phyloP scores from a whole-genome alignment of 2,329 filamentous ascomycete species.

The Penicillium digitatum region DNA sequence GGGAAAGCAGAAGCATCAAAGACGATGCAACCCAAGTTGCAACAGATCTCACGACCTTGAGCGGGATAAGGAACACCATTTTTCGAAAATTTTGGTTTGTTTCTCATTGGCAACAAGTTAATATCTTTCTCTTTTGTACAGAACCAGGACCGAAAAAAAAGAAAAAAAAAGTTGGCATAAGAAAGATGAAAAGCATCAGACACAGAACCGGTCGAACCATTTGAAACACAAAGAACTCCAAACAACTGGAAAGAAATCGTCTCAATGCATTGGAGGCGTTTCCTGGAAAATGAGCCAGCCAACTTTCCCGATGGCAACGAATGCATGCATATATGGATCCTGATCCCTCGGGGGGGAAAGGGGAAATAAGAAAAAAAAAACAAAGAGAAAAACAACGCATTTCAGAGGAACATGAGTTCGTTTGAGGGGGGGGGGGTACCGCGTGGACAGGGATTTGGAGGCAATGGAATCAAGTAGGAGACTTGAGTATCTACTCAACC shows the following conservation, averaged over 20 bases:
- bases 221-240: slow-evolving; percentile 17
- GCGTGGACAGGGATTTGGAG: neutral
- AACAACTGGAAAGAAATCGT: slow-evolving; percentile 13
- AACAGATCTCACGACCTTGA: neutral
- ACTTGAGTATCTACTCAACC: neutral
- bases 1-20: neutral
- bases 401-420: slow-evolving; percentile 6
- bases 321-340: slow-evolving; percentile 11
- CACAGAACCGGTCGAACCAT: slow-evolving; percentile 15
- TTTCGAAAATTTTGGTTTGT: slow-evolving; percentile 19
- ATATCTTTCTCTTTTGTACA: slow-evolving; percentile 23
- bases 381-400: slow-evolving; percentile 4
- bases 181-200: slow-evolving; percentile 10
- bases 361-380: neutral
- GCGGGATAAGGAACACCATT: neutral
- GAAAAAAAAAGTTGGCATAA: slow-evolving; percentile 16
- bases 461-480: neutral
- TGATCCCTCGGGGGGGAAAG: neutral
- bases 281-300: slow-evolving; percentile 6
- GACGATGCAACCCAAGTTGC: neutral
- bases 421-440: neutral
- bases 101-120: slow-evolving; percentile 22
- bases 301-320: slow-evolving; percentile 8
- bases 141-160: slow-evolving; percentile 19
- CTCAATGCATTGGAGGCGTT: slow-evolving; percentile 7